These are phyloP conservation scores for Torulaspora quercuum DNA, from an alignment of 805 yeast genomes.

Conservation along the genomic window DNA sequence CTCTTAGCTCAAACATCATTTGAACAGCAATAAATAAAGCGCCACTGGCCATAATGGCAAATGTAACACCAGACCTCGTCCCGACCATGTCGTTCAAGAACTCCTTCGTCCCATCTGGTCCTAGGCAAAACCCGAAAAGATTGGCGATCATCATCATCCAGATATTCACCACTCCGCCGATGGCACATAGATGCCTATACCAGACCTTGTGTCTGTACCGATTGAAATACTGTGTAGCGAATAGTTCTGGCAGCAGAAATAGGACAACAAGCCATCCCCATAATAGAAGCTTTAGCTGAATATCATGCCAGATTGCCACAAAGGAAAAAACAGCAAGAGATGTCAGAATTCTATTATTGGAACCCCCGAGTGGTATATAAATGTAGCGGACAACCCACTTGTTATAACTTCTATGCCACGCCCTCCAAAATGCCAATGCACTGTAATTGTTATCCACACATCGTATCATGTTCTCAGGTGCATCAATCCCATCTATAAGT, in stretches of 20 bases:
- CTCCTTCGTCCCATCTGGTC: conserved; percentile 73
- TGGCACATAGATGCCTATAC: conserved; percentile 78
- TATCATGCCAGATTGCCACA: conserved; percentile 98
- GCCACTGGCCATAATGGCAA: conserved; percentile 56
- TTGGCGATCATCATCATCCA: conserved; percentile 99
- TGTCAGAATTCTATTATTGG: conserved; percentile 64
- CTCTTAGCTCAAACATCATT: conserved; percentile 91
- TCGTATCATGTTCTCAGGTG: conserved; percentile 97
- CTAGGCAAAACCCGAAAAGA: conserved; percentile 90
- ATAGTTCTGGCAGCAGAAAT: conserved; percentile 81
- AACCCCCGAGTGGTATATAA: conserved; percentile 89
- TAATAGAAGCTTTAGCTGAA: conserved; percentile 73
- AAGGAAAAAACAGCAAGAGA: conserved; percentile 85
- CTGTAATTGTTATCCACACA: conserved; percentile 93
- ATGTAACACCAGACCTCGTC: conserved; percentile 63
- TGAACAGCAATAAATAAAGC: conserved; percentile 82
- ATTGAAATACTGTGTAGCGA: conserved; percentile 47
- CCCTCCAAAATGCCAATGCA: conserved; percentile 95
- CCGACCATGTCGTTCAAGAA: conserved; percentile 67
- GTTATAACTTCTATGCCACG: conserved; percentile 95
- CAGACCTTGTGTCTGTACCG: conserved; percentile 50
- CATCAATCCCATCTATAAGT: conserved; percentile 84
- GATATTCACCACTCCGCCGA: conserved; percentile 84
- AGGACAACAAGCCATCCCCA: conserved; percentile 97
- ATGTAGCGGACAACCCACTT: conserved; percentile 86